A percentile compares a stretch with the other conserved stretches of the same genome.
These are phyloP conservation scores for Gyrodon lividus DNA, from an alignment of 768 basidiomycete species.

Conservation along the genomic window DNA sequence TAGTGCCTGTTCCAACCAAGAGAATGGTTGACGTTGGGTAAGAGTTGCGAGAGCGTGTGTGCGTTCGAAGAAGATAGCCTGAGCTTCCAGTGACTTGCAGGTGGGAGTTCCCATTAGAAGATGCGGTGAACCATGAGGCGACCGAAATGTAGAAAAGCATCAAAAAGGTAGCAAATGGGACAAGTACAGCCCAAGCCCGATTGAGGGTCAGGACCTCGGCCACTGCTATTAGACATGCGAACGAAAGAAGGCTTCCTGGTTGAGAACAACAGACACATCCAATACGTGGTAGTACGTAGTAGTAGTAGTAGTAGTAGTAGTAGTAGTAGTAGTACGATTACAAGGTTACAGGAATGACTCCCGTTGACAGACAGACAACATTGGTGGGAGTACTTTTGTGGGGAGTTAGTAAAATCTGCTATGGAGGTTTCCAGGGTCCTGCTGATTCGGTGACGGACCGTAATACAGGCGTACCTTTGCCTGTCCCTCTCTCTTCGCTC, in stretches of 20 bases:
- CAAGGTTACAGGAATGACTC: no score
- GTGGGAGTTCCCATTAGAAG: background rate
- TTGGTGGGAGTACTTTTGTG: no score
- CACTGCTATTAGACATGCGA: slow-evolving; percentile 25
- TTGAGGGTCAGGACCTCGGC: slow-evolving; percentile 15
- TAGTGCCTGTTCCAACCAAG: background rate
- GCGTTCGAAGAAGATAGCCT: background rate
- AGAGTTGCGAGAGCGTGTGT: background rate
- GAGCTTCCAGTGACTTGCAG: background rate
- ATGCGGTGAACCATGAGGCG: slow-evolving; percentile 19
- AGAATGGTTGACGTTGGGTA: background rate
- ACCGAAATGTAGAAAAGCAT: background rate
- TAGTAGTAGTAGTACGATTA: no score
- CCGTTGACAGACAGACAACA: no score
- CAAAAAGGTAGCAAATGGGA: background rate
- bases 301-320: no score
- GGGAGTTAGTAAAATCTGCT: no score
- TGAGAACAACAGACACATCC: background rate
- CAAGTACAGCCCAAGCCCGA: background rate
- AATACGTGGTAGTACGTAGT: background rate
- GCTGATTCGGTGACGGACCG: slow-evolving; percentile 11
- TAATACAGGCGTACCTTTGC: slow-evolving; percentile 2
- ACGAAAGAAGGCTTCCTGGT: slow-evolving; percentile 3
- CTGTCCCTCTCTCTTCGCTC: slow-evolving; percentile 12
- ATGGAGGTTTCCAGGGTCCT: slow-evolving; percentile 23